Conservation (phyloP, 163 green algal species). For the Scenedesmus sp. region DNA sequence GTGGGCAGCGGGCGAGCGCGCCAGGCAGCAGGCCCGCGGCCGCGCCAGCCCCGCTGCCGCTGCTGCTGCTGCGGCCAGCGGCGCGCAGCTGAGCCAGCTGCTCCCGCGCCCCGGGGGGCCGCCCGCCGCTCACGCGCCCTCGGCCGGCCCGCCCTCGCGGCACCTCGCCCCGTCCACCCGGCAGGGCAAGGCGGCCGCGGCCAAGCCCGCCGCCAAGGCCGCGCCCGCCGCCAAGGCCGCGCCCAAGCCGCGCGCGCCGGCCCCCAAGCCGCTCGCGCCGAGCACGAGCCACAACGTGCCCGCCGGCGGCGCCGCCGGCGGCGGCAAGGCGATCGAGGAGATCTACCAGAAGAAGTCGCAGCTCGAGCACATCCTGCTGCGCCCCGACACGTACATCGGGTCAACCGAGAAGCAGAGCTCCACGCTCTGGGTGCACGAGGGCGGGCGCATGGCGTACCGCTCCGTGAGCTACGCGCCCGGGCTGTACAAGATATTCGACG, state of each 20-base stretch:
- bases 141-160: too few species aligned
- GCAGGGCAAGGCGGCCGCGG: neutral
- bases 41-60: neutral
- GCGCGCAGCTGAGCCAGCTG: too few species aligned
- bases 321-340: constrained; percentile 86
- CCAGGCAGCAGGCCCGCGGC: too few species aligned
- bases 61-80: neutral
- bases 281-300: constrained; percentile 18
- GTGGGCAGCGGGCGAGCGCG: too few species aligned
- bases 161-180: neutral
- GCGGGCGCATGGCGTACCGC: constrained; percentile 75
- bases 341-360: constrained; percentile 98
- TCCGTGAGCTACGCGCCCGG: constrained; percentile 87
- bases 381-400: constrained; percentile 99
- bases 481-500: constrained; percentile 99
- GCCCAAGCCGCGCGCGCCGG: neutral
- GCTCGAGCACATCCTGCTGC: constrained; percentile 98
- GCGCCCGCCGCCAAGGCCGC: constrained; percentile 12
- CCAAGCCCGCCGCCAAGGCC: constrained; percentile 7
- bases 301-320: neutral
- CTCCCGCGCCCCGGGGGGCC: too few species aligned
- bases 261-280: constrained; percentile 1
- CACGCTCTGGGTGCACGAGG: constrained; percentile 94
- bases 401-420: constrained; percentile 82
- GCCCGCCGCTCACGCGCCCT: neutral